These are phyloP conservation scores for Malania oleifera DNA, from an alignment of 164 flowering plant species.

Conservation along the genomic window DNA sequence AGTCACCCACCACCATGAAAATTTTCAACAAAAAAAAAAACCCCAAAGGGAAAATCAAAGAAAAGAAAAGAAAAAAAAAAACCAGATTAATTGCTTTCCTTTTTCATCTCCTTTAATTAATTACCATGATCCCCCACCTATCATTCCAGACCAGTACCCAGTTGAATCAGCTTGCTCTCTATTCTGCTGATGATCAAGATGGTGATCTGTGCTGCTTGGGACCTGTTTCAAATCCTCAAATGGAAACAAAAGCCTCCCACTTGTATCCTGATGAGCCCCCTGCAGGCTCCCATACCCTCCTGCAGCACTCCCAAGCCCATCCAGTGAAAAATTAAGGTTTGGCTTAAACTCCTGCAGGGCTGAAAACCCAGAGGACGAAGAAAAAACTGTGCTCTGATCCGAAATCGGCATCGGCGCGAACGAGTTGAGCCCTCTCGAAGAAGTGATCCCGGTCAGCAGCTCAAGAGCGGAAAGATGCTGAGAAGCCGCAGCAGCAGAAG, in stretches of 20 bases:
- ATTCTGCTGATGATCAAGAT: conserved; percentile 22
- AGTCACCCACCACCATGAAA: conserved; percentile 24
- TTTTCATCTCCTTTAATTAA: conserved; percentile 11
- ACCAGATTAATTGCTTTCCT: background rate
- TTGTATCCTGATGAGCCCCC: conserved; percentile 28
- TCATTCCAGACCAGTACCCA: conserved; percentile 88
- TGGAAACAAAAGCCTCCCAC: conserved; percentile 62
- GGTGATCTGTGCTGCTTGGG: conserved; percentile 23
- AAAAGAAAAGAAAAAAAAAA: conserved; percentile 7
- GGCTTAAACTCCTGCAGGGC: conserved; percentile 54
- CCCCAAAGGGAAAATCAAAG: conserved; percentile 5
- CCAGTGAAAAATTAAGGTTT: conserved; percentile 51
- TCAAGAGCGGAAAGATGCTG: conserved; percentile 47
- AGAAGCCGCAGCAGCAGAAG: conserved; percentile 15
- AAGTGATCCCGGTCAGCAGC: conserved; percentile 39
- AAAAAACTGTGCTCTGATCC: conserved; percentile 33
- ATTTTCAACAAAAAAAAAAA: background rate
- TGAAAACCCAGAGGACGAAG: conserved; percentile 34
- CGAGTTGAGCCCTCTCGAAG: conserved; percentile 46
- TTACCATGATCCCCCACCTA: conserved; percentile 88
- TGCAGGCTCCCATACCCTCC: conserved; percentile 46
- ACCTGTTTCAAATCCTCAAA: conserved; percentile 70
- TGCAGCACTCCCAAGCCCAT: conserved; percentile 44
- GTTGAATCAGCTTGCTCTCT: conserved; percentile 53
- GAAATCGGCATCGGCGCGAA: conserved; percentile 56